Evolutionary conservation across 2,329 filamentous ascomycete species (phyloP).

Genomic region (Aspergillus nomiae): DNA sequence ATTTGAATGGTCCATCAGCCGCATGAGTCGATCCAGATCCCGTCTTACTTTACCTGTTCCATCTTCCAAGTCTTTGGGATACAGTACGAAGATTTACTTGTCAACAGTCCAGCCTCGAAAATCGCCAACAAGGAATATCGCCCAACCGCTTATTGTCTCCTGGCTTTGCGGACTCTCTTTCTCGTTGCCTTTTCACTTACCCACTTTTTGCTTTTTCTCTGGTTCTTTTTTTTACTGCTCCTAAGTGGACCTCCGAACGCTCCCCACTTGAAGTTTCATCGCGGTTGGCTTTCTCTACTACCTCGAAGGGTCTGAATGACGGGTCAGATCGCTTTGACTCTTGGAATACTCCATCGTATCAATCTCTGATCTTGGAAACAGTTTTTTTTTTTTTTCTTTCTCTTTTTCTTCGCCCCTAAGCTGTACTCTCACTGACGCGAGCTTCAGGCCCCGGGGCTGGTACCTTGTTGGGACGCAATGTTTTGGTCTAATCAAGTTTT

Average conservation of each 20-base stretch:
- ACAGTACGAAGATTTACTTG: neutral
- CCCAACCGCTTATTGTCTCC: neutral
- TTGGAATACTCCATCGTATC: slow-evolving; percentile 3
- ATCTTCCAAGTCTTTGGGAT: no score
- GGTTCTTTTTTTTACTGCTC: slow-evolving; percentile 4
- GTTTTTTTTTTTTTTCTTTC: neutral
- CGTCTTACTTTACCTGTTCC: neutral
- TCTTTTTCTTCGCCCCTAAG: slow-evolving; percentile 6
- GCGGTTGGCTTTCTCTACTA: slow-evolving; percentile 9
- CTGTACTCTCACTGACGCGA: neutral
- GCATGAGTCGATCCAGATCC: slow-evolving; percentile 1
- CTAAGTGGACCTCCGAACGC: slow-evolving; percentile 16
- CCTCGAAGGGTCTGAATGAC: slow-evolving; percentile 18
- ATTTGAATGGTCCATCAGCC: neutral
- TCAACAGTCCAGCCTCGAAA: neutral
- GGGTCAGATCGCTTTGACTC: slow-evolving; percentile 16
- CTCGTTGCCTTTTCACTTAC: neutral
- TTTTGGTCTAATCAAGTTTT: neutral
- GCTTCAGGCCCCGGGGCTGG: neutral
- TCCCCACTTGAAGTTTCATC: slow-evolving; percentile 15
- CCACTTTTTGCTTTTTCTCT: neutral
- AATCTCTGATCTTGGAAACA: neutral
- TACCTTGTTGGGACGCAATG: slow-evolving; percentile 3
- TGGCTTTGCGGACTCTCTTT: neutral
- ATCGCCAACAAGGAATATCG: neutral